phyloP scores from a whole-genome alignment of 2,329 filamentous ascomycete genomes.

The Colletotrichum sidae region DNA sequence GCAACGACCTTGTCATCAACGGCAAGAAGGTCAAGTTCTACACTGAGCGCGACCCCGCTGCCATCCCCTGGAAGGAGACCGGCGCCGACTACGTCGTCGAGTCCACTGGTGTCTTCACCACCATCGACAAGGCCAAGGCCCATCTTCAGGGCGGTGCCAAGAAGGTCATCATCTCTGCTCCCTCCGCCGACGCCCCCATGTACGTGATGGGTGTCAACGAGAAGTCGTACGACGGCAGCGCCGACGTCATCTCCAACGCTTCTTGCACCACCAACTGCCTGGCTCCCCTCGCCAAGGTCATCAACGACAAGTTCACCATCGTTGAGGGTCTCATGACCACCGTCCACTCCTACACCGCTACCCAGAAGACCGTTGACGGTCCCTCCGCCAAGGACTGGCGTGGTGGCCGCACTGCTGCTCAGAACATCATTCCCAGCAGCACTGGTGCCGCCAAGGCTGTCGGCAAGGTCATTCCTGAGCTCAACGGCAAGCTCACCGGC shows the following conservation, averaged over 20 bases:
- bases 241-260: conserved; percentile 97
- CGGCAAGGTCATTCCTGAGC: conserved; percentile 97
- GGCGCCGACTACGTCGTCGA: conserved; percentile 95
- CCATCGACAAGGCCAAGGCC: conserved; percentile 92
- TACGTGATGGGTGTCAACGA: conserved; percentile 99
- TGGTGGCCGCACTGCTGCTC: conserved; percentile 97
- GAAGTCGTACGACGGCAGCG: conserved; percentile 88
- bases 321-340: conserved; percentile 99
- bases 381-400: conserved; percentile 99
- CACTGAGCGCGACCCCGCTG: conserved; percentile 87
- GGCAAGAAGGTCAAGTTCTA: conserved; percentile 97
- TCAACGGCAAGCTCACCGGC: conserved; percentile 99
- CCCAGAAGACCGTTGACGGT: conserved; percentile 99
- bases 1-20: conserved; percentile 84
- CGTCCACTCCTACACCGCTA: conserved; percentile 99
- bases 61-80: conserved; percentile 90
- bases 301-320: conserved; percentile 98
- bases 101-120: conserved; percentile 99
- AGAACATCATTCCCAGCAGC: conserved; percentile 99
- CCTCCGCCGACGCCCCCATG: conserved; percentile 97
- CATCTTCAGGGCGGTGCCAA: conserved; percentile 98
- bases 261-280: conserved; percentile 99
- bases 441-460: conserved; percentile 99
- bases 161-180: conserved; percentile 95
- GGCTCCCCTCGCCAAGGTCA: conserved; percentile 98